These are phyloP conservation scores for Globisporangium spiculum DNA, from an alignment of 352 stramenopile species.

Conservation along the genomic window DNA sequence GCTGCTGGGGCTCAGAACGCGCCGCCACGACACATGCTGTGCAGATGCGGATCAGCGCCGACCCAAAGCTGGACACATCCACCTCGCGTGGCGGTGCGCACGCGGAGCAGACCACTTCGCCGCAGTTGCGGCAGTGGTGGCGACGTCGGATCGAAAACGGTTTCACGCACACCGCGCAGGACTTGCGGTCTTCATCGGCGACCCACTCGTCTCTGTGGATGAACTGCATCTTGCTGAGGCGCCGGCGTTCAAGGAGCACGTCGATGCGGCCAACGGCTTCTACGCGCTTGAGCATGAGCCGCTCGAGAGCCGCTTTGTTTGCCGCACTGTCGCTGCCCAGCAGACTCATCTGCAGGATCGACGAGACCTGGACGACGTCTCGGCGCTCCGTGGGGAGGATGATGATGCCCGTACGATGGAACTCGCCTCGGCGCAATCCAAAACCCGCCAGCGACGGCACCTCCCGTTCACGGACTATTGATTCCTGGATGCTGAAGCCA, in stretches of 20 bases:
- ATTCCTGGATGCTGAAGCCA: slow-evolving; percentile 71
- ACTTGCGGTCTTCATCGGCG: slow-evolving; percentile 46
- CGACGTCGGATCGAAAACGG: slow-evolving; percentile 53
- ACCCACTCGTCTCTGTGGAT: slow-evolving; percentile 55
- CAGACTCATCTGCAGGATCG: slow-evolving; percentile 56
- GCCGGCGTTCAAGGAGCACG: slow-evolving; percentile 52
- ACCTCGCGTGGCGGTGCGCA: slow-evolving; percentile 60
- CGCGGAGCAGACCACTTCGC: slow-evolving; percentile 68
- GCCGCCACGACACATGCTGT: slow-evolving; percentile 60
- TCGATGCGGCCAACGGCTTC: slow-evolving; percentile 40
- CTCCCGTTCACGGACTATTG: slow-evolving; percentile 54
- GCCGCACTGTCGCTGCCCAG: slow-evolving; percentile 21
- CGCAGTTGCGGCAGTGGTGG: slow-evolving; percentile 71
- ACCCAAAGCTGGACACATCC: slow-evolving; percentile 30
- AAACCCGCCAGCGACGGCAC: slow-evolving; percentile 56
- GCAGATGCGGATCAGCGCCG: slow-evolving; percentile 55
- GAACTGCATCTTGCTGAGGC: slow-evolving; percentile 57
- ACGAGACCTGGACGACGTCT: slow-evolving; percentile 64
- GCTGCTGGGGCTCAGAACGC: slow-evolving; percentile 19
- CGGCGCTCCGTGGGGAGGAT: slow-evolving; percentile 53
- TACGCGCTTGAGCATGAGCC: slow-evolving; percentile 49
- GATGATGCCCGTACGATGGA: slow-evolving; percentile 63
- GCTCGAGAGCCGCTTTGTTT: slow-evolving; percentile 38
- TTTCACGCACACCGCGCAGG: slow-evolving; percentile 66
- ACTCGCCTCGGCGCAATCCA: slow-evolving; percentile 47